Percentiles rank a stretch among this genome's conserved stretches.
phyloP scores from a whole-genome alignment of 768 basidiomycete genomes.

The Lyophyllum atratum region DNA sequence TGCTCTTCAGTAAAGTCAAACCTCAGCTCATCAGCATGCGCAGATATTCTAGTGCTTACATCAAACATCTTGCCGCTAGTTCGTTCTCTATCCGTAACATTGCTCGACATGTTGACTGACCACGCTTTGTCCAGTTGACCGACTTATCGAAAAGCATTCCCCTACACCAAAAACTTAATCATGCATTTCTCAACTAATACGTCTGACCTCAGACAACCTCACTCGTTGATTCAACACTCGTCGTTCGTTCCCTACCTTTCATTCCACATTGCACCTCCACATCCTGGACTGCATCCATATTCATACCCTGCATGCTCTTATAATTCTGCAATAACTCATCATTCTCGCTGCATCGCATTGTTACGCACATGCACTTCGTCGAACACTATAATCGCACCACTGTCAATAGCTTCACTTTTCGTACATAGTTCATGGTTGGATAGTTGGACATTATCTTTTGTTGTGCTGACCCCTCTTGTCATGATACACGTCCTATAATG shows the following conservation, averaged over 20 bases:
- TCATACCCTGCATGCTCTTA: conserved; percentile 23
- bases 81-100: conserved; percentile 28
- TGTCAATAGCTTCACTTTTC: conserved; percentile 16
- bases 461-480: conserved; percentile 13
- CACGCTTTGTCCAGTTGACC: conserved; percentile 53
- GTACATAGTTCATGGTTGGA: conserved; percentile 16
- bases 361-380: conserved; percentile 26
- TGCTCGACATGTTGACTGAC: conserved; percentile 9
- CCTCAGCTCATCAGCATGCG: conserved; percentile 73
- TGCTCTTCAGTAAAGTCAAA: conserved; percentile 60
- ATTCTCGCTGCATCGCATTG: conserved; percentile 25
- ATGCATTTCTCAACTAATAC: neutral
- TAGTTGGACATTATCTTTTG: conserved; percentile 18
- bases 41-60: conserved; percentile 69
- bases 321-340: conserved; percentile 21
- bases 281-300: conserved; percentile 4
- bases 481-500: conserved; percentile 11
- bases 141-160: conserved; percentile 58
- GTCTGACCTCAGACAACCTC: conserved; percentile 20
- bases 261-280: conserved; percentile 9
- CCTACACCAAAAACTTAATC: conserved; percentile 22
- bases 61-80: conserved; percentile 84
- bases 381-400: conserved; percentile 32
- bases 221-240: conserved; percentile 21
- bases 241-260: conserved; percentile 19